Evolutionary conservation across 2,329 filamentous ascomycete genomes (phyloP).

Genomic region (Fusarium piperis): DNA sequence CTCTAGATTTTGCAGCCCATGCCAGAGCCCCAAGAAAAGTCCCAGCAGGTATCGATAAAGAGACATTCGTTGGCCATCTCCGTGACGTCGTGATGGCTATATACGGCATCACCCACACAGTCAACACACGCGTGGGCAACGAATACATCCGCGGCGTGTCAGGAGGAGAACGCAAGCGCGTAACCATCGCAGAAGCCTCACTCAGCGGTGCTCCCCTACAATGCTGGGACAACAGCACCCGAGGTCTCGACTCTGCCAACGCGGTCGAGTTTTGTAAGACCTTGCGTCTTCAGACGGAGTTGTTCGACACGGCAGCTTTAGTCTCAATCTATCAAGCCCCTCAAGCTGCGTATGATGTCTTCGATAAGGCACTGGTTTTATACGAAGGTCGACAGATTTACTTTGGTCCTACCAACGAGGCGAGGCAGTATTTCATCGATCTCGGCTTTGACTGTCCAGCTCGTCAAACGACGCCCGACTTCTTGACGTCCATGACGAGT

Average conservation of each 20-base stretch:
- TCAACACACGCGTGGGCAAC: conserved; percentile 75
- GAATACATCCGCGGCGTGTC: conserved; percentile 70
- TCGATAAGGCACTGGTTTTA: conserved; percentile 74
- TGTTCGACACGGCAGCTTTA: conserved; percentile 64
- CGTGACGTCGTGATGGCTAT: conserved; percentile 77
- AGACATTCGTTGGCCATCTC: conserved; percentile 65
- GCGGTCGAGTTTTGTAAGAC: conserved; percentile 73
- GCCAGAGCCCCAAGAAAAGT: conserved; percentile 70
- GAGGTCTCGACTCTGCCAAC: conserved; percentile 72
- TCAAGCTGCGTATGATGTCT: conserved; percentile 53
- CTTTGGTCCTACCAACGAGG: conserved; percentile 36
- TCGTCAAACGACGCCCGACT: conserved; percentile 74
- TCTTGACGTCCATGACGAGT: conserved; percentile 65
- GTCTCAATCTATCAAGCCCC: conserved; percentile 74
- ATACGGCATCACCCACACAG: conserved; percentile 74
- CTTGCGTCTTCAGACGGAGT: conserved; percentile 67
- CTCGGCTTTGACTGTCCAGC: conserved; percentile 66
- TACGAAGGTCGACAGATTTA: conserved; percentile 75
- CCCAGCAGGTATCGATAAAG: conserved; percentile 62
- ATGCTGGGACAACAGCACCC: conserved; percentile 77
- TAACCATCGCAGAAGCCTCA: conserved; percentile 49
- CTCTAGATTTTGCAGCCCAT: conserved; percentile 76
- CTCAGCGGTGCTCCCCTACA: conserved; percentile 59
- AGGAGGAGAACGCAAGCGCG: conserved; percentile 61
- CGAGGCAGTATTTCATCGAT: conserved; percentile 42